phyloP scores from a whole-genome alignment of 441 rosid genomes.

The Adansonia madagascariensis region DNA sequence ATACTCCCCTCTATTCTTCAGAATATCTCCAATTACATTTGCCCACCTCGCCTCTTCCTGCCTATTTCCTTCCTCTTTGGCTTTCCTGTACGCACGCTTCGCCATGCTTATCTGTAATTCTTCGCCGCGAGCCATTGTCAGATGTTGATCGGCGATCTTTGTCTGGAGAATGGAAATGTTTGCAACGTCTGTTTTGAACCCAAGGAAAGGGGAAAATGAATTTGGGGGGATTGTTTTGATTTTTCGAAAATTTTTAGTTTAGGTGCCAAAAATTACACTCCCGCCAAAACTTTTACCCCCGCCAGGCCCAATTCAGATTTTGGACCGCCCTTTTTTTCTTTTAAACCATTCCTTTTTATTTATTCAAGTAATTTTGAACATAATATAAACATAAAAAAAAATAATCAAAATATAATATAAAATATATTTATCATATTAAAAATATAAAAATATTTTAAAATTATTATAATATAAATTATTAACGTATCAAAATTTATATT shows the following conservation, averaged over 20 bases:
- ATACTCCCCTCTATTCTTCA: constrained; percentile 89
- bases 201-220: not conserved
- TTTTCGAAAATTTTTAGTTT: not conserved
- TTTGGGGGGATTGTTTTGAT: not conserved
- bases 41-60: constrained; percentile 98
- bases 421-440: no score
- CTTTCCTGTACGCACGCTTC: constrained; percentile 65
- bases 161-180: not conserved
- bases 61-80: constrained; percentile 72
- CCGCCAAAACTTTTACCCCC: constrained; percentile 19
- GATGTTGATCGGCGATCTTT: not conserved
- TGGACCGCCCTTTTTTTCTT: not conserved
- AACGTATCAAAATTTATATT: no score
- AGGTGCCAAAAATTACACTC: constrained; percentile 18
- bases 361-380: no score
- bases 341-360: no score
- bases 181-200: not conserved
- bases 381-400: no score
- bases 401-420: no score
- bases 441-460: no score
- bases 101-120: constrained; percentile 52
- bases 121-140: constrained; percentile 56
- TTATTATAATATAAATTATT: no score
- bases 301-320: constrained; percentile 6
- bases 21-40: constrained; percentile 73